Conservation (phyloP, 805 yeast species). For the Wickerhamomyces bovis region DNA sequence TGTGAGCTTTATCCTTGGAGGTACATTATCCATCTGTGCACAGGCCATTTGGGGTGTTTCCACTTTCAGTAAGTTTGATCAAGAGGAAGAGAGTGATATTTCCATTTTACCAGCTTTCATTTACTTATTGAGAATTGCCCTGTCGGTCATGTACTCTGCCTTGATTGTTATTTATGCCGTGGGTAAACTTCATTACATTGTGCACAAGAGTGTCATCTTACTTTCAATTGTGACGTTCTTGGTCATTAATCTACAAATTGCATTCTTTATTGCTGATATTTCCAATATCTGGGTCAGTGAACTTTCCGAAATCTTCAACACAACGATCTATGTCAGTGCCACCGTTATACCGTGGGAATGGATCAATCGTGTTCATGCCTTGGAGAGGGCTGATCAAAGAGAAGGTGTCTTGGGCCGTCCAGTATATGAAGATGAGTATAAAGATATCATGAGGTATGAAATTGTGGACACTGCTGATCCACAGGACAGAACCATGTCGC, state of each 20-base stretch:
- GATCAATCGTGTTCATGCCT: constrained; percentile 57
- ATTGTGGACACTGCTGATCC: constrained; percentile 16
- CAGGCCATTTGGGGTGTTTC: constrained; percentile 70
- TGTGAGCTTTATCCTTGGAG: constrained; percentile 53
- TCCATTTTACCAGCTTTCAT: constrained; percentile 68
- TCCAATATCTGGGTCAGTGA: constrained; percentile 71
- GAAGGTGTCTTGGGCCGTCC: constrained; percentile 73
- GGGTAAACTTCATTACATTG: constrained; percentile 44
- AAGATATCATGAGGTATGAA: constrained; percentile 18
- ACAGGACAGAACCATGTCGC: constrained; percentile 2
- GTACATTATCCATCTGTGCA: constrained; percentile 43
- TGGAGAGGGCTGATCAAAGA: constrained; percentile 55
- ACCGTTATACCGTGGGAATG: constrained; percentile 84
- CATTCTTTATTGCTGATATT: constrained; percentile 71
- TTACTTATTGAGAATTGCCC: constrained; percentile 65
- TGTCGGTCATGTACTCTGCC: constrained; percentile 62
- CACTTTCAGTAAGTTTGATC: constrained; percentile 34
- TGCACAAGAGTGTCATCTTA: constrained; percentile 43
- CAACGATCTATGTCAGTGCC: constrained; percentile 63
- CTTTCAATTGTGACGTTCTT: constrained; percentile 51
- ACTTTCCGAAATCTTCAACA: constrained; percentile 65
- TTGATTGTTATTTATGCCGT: constrained; percentile 51
- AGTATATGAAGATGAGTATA: constrained; percentile 60
- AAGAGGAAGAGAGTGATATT: constrained; percentile 29
- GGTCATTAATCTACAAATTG: constrained; percentile 54